A percentile compares a stretch with the other conserved stretches of the same genome.
These are phyloP conservation scores for Alternaria brassicae DNA, from an alignment of 2,329 filamentous ascomycete genomes.

Conservation along the genomic window DNA sequence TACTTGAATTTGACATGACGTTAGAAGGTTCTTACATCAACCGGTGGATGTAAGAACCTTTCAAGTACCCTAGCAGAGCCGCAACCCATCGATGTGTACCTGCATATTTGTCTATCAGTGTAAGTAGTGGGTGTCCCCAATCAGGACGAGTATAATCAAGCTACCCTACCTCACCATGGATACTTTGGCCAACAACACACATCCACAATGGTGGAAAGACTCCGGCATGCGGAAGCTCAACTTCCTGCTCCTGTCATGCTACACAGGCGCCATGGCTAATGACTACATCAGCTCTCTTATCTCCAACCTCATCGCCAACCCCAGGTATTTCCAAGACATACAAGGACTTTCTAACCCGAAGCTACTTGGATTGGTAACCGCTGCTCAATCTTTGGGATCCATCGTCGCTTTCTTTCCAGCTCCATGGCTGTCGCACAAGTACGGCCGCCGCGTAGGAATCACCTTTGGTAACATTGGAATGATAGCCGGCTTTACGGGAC, in stretches of 20 bases:
- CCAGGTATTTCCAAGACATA: conserved; percentile 14
- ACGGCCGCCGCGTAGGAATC: conserved; percentile 21
- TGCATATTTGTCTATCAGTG: background rate
- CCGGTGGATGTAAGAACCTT: background rate
- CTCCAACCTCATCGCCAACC: conserved; percentile 24
- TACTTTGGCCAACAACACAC: conserved; percentile 13
- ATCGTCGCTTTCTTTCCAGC: conserved; percentile 30
- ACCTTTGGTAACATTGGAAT: conserved; percentile 20
- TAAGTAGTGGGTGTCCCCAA: background rate
- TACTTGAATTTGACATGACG: background rate
- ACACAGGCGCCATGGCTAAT: conserved; percentile 26
- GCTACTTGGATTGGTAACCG: conserved; percentile 20
- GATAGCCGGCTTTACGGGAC: conserved; percentile 14
- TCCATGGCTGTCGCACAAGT: conserved; percentile 26
- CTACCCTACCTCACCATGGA: background rate
- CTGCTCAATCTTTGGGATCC: conserved; percentile 24
- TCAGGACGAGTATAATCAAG: background rate
- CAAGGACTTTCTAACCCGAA: conserved; percentile 11
- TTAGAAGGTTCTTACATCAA: background rate
- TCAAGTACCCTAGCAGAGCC: background rate
- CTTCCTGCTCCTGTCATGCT: conserved; percentile 24
- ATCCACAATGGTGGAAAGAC: conserved; percentile 24
- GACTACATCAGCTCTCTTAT: conserved; percentile 29
- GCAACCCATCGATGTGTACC: background rate
- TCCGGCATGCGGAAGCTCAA: conserved; percentile 23